Percentiles rank a stretch among this genome's conserved stretches.
Conservation (phyloP, 306 rosid genomes). For the Citrullus colocynthis region DNA sequence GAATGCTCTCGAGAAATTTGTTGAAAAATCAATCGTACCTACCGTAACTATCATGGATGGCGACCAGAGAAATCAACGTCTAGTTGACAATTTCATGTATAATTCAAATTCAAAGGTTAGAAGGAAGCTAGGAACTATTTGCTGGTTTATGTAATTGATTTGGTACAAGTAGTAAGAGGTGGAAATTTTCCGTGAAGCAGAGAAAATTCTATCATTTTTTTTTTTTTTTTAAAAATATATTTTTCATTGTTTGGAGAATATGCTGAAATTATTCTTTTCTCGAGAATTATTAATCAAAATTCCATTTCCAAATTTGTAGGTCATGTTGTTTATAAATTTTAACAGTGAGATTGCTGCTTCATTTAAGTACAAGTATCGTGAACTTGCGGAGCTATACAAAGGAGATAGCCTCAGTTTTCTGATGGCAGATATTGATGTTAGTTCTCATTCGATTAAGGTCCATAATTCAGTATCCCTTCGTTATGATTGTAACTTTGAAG, state of each 20-base stretch:
- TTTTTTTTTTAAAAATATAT: too few relatives aligned
- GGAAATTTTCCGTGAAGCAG: not conserved
- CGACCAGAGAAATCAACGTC: slow-evolving; percentile 59
- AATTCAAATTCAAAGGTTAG: slow-evolving; percentile 54
- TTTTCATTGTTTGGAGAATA: not conserved
- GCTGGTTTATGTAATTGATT: not conserved
- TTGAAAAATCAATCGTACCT: slow-evolving; percentile 52
- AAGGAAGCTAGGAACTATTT: not conserved
- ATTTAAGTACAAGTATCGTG: slow-evolving; percentile 50
- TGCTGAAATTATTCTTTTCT: not conserved
- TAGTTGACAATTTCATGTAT: slow-evolving; percentile 50
- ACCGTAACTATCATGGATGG: slow-evolving; percentile 46
- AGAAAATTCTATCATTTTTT: not conserved
- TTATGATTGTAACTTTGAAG: slow-evolving; percentile 65
- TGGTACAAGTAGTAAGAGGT: not conserved
- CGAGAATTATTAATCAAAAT: not conserved
- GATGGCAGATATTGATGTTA: slow-evolving; percentile 58
- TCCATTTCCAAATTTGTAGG: slow-evolving; percentile 36
- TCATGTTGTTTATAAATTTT: slow-evolving; percentile 75
- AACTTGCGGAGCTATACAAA: slow-evolving; percentile 53
- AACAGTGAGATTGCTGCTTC: slow-evolving; percentile 39
- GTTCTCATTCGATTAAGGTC: slow-evolving; percentile 3
- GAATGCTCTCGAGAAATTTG: slow-evolving; percentile 59
- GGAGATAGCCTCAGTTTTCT: slow-evolving; percentile 55
- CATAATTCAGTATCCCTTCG: not conserved